These are phyloP conservation scores for Xylaria sp. DNA, from an alignment of 2,329 filamentous ascomycete genomes.

Conservation along the genomic window DNA sequence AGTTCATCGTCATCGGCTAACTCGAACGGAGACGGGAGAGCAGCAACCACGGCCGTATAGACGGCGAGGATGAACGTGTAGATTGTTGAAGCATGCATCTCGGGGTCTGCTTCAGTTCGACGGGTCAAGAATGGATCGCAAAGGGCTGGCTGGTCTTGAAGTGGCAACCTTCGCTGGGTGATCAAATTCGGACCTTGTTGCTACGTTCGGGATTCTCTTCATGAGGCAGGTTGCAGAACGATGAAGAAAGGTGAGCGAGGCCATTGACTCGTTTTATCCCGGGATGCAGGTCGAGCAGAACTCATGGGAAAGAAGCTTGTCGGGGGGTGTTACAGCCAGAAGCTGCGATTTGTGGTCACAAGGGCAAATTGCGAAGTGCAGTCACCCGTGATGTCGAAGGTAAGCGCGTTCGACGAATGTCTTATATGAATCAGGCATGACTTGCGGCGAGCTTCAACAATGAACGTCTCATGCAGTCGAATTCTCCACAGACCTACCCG, in stretches of 20 bases:
- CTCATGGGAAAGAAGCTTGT: neutral
- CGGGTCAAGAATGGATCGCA: neutral
- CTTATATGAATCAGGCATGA: neutral
- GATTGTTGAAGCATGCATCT: slow-evolving; percentile 14
- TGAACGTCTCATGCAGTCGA: too few species aligned
- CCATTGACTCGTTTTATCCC: neutral
- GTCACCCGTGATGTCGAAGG: neutral
- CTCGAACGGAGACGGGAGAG: slow-evolving; percentile 13
- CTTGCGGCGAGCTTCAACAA: neutral
- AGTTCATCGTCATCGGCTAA: neutral
- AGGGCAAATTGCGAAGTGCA: neutral
- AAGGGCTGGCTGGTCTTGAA: neutral
- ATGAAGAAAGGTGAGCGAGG: neutral
- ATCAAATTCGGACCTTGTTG: too few species aligned
- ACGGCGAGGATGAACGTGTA: slow-evolving; percentile 12
- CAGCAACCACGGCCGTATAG: slow-evolving; percentile 12
- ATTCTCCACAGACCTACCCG: too few species aligned
- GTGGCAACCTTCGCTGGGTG: too few species aligned
- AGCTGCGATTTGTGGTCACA: neutral
- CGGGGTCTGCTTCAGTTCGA: slow-evolving; percentile 1
- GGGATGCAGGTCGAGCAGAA: neutral
- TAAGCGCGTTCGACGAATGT: neutral
- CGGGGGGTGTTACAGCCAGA: neutral
- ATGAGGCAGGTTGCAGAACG: too few species aligned
- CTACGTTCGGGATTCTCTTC: too few species aligned